Percentiles rank a stretch among this genome's conserved stretches.
Evolutionary conservation across 805 yeast species (phyloP).

Genomic region (Wickerhamiella azymoides): DNA sequence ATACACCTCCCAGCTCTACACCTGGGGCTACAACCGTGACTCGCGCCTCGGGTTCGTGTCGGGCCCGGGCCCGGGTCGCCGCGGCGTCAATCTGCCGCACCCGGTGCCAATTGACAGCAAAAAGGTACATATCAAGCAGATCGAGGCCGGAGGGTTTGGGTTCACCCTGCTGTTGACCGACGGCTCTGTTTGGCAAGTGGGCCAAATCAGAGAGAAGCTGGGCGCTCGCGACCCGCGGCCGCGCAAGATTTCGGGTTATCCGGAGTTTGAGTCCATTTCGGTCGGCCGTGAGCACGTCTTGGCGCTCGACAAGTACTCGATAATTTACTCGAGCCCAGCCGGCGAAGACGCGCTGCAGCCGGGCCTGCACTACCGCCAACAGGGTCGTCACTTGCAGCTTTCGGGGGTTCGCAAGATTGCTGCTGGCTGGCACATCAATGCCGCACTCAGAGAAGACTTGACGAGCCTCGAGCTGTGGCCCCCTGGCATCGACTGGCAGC

Average conservation of each 20-base stretch:
- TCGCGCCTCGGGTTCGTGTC: conserved; percentile 36
- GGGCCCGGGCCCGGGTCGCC: background rate
- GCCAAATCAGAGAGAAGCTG: conserved; percentile 20
- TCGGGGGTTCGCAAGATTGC: conserved; percentile 26
- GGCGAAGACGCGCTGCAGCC: no score
- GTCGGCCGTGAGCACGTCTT: background rate
- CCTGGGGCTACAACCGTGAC: conserved; percentile 37
- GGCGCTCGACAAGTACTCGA: background rate
- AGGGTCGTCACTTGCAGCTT: background rate
- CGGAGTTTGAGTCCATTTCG: background rate
- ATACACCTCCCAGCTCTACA: conserved; percentile 29
- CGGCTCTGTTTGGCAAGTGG: conserved; percentile 42
- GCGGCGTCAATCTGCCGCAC: conserved; percentile 6
- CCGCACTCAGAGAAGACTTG: conserved; percentile 31
- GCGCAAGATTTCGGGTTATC: background rate
- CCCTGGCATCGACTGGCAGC: background rate
- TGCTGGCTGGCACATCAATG: conserved; percentile 57
- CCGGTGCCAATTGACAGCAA: conserved; percentile 5
- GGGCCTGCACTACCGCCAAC: no score
- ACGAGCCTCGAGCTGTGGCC: conserved; percentile 52
- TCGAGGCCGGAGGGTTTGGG: conserved; percentile 52
- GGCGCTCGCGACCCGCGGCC: conserved; percentile 4
- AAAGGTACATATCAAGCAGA: conserved; percentile 31
- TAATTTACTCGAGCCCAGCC: background rate
- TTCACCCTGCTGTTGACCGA: conserved; percentile 42